phyloP scores from a whole-genome alignment of 176 grass and related monocot species.

The Bothriochloa decipiens region DNA sequence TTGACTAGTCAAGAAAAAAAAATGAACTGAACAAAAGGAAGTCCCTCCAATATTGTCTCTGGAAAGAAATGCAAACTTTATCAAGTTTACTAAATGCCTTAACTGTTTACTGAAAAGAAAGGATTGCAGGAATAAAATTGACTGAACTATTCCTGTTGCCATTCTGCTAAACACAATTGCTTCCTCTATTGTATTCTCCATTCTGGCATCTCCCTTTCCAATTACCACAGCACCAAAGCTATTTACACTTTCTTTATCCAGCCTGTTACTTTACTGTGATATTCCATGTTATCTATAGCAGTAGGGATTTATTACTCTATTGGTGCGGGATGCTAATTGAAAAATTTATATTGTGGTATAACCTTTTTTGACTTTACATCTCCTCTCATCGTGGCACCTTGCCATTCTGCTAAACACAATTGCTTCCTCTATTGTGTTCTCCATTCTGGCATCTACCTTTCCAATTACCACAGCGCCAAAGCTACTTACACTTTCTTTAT shows the following conservation, averaged over 20 bases:
- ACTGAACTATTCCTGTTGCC: not conserved
- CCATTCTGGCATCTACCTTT: not conserved
- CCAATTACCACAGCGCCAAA: not conserved
- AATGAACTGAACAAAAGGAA: not conserved
- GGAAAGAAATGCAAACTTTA: not conserved
- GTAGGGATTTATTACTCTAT: not conserved
- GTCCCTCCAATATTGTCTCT: not conserved
- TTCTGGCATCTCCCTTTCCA: not conserved
- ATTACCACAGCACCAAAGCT: not conserved
- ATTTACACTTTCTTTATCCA: not conserved
- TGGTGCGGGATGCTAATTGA: constrained; percentile 7
- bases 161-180: not conserved
- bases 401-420: not conserved
- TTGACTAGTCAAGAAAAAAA: not conserved
- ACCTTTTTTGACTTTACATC: not conserved
- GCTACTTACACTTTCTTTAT: not conserved
- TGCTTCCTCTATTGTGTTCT: constrained; percentile 22
- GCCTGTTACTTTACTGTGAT: not conserved
- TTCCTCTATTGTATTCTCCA: constrained; percentile 18
- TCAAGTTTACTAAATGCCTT: not conserved
- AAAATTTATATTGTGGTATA: constrained; percentile 4
- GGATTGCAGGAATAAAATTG: not conserved
- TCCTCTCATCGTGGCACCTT: not conserved
- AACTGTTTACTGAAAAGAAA: not conserved
- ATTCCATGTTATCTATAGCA: constrained; percentile 3